Conservation (phyloP, 148 eudicot species). For the Gaultheria prostrata region DNA sequence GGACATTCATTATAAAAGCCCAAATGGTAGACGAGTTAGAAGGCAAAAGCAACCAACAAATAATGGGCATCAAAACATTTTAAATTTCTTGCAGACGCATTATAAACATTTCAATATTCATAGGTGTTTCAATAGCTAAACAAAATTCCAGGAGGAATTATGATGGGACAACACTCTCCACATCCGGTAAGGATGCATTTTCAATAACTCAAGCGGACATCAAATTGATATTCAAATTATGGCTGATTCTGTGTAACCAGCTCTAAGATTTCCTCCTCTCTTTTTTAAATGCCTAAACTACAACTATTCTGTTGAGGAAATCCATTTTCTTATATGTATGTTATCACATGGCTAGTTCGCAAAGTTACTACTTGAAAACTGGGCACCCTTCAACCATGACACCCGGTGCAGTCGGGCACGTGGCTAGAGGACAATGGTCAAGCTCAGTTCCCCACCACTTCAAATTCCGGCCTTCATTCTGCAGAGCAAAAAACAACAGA, state of each 20-base stretch:
- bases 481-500: constrained; percentile 76
- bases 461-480: constrained; percentile 63
- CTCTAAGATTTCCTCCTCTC: background rate
- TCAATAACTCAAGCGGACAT: background rate
- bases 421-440: constrained; percentile 88
- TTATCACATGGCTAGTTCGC: background rate
- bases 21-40: background rate
- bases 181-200: background rate
- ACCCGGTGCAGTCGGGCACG: constrained; percentile 91
- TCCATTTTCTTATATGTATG: background rate
- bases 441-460: constrained; percentile 93
- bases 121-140: background rate
- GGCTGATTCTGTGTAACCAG: background rate
- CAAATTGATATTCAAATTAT: background rate
- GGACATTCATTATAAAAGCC: background rate
- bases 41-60: background rate
- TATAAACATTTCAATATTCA: background rate
- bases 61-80: background rate
- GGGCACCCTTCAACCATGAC: constrained; percentile 74
- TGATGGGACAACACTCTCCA: background rate
- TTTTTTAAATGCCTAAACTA: background rate
- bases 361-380: constrained; percentile 33
- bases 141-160: background rate
- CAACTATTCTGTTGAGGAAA: background rate
- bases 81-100: background rate